Conservation (phyloP, 202 grass and related monocot species). For the Elaeis oleifera region DNA sequence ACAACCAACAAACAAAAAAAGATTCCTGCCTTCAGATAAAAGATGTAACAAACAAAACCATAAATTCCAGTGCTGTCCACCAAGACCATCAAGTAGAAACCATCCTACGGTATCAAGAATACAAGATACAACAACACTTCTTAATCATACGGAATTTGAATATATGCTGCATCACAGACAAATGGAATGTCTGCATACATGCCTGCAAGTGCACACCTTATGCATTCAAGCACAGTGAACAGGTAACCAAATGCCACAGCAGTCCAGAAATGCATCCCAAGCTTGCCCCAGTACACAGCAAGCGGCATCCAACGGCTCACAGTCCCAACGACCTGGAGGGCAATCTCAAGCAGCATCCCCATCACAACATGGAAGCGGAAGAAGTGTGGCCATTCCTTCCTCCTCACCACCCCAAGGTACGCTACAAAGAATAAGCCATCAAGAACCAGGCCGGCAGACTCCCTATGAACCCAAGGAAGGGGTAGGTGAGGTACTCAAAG, state of each 20-base stretch:
- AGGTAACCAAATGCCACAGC: conserved; percentile 63
- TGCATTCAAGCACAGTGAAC: conserved; percentile 65
- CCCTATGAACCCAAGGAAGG: conserved; percentile 61
- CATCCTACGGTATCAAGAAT: too few relatives aligned
- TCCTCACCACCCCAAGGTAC: conserved; percentile 61
- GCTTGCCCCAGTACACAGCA: conserved; percentile 57
- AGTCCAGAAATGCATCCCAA: conserved; percentile 66
- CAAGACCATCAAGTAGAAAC: too few relatives aligned
- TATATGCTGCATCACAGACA: conserved; percentile 61
- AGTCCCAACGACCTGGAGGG: conserved; percentile 49
- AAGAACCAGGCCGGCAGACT: conserved; percentile 59
- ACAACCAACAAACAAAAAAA: too few relatives aligned
- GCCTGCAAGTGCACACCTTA: conserved; percentile 50
- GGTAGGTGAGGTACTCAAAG: conserved; percentile 44
- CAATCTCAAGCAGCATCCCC: conserved; percentile 69
- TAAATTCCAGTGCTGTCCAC: too few relatives aligned
- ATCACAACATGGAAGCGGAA: conserved; percentile 67
- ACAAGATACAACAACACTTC: too few relatives aligned
- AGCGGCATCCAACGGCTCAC: conserved; percentile 54
- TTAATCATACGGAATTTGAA: conserved; percentile 36
- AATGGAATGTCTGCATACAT: conserved; percentile 65
- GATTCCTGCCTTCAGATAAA: too few relatives aligned
- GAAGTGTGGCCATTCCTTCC: conserved; percentile 62
- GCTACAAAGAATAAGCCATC: conserved; percentile 56
- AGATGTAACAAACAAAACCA: too few relatives aligned